Conservation (phyloP, 2,329 filamentous ascomycete species). For the Diaporthe ampelina region DNA sequence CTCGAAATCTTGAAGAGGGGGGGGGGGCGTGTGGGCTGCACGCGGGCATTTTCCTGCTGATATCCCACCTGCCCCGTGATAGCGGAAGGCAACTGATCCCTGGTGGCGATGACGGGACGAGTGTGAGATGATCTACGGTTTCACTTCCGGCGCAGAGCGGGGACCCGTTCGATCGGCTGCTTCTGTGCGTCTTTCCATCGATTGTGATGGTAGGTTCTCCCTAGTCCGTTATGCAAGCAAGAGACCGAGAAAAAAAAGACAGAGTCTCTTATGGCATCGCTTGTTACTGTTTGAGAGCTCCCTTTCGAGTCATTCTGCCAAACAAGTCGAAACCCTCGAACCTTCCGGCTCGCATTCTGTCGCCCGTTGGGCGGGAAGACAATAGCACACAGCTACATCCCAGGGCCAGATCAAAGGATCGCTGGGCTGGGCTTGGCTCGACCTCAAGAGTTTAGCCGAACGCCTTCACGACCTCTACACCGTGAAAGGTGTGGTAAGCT, state of each 20-base stretch:
- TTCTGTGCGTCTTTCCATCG: constrained; percentile 32
- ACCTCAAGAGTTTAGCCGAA: constrained; percentile 11
- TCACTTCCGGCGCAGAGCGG: constrained; percentile 36
- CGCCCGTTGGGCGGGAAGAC: neutral
- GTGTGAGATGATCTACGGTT: constrained; percentile 39
- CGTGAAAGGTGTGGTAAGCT: constrained; percentile 2
- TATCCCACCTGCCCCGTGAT: constrained; percentile 3
- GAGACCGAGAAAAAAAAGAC: too few species aligned
- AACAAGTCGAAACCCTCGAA: constrained; percentile 5
- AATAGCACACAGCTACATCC: neutral
- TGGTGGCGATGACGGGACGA: constrained; percentile 28
- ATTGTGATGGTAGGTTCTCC: constrained; percentile 18
- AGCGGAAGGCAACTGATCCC: constrained; percentile 6
- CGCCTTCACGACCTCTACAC: neutral
- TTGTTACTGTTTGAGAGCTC: neutral
- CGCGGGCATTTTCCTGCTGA: constrained; percentile 24
- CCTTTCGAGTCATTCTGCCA: constrained; percentile 3
- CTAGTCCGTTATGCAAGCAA: constrained; percentile 8
- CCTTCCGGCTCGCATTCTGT: constrained; percentile 3
- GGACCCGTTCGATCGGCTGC: constrained; percentile 35
- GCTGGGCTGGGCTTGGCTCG: neutral
- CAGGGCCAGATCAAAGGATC: neutral
- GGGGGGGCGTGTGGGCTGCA: neutral
- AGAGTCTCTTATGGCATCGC: neutral
- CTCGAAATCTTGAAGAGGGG: constrained; percentile 2